Conservation (phyloP, 83 land plant genomes). For the Thuja plicata region DNA sequence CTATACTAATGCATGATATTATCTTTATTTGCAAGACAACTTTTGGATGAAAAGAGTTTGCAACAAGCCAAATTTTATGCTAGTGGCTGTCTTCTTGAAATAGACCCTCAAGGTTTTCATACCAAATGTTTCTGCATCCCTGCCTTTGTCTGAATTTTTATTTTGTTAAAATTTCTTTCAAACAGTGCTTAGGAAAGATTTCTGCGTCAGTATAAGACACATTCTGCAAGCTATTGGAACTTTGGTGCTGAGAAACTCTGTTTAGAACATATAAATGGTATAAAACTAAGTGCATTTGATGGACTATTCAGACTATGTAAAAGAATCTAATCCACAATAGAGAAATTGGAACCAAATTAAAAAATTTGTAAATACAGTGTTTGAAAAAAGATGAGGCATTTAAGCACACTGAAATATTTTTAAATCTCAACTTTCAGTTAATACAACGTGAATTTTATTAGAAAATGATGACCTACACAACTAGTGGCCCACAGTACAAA, state of each 20-base stretch:
- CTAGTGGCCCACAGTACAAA: no score
- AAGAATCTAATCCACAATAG: not conserved
- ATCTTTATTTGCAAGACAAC: conserved; percentile 3
- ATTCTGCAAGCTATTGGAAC: not conserved
- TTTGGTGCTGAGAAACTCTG: not conserved
- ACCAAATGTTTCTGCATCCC: not conserved
- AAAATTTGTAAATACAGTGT: no score
- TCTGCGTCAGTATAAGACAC: not conserved
- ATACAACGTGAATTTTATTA: not conserved
- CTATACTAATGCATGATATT: not conserved
- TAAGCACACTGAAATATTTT: no score
- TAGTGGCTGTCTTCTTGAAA: not conserved
- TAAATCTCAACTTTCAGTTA: not conserved
- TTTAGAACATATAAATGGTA: not conserved
- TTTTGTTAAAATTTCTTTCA: not conserved
- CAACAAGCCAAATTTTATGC: not conserved
- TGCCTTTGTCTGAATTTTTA: not conserved
- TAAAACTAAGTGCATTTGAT: not conserved
- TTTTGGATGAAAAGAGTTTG: not conserved
- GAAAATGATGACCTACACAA: not conserved
- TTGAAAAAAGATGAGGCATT: no score
- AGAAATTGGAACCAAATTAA: not conserved
- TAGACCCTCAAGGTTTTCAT: not conserved
- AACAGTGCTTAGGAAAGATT: not conserved
- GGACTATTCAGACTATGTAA: not conserved